phyloP scores from a whole-genome alignment of 169 alveolate species.

The Plasmodium relictum region DNA sequence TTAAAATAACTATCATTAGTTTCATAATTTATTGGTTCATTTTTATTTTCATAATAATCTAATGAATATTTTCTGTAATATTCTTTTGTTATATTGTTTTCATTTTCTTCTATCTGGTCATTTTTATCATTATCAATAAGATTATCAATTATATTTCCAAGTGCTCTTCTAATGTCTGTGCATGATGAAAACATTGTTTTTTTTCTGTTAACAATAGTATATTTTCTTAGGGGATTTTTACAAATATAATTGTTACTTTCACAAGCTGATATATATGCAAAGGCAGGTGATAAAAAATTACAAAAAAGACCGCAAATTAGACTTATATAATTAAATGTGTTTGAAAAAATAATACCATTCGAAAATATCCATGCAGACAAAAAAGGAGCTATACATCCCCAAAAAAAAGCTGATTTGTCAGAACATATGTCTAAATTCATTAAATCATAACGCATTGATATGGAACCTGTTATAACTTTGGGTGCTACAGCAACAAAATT shows the following conservation, averaged over 20 bases:
- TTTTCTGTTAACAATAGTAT: constrained; percentile 67
- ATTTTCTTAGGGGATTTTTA: constrained; percentile 65
- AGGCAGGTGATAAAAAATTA: constrained; percentile 82
- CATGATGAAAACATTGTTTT: constrained; percentile 50
- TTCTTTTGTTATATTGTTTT: constrained; percentile 12
- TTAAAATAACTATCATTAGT: constrained; percentile 23
- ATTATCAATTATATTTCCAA: constrained; percentile 64
- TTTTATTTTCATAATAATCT: constrained; percentile 9
- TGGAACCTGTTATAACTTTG: constrained; percentile 82
- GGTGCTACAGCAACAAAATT: constrained; percentile 83
- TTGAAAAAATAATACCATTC: constrained; percentile 78
- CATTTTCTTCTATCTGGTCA: neutral
- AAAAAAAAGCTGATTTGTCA: constrained; percentile 77
- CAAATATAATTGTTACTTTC: constrained; percentile 51
- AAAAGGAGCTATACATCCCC: constrained; percentile 82
- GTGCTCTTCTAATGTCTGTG: constrained; percentile 68
- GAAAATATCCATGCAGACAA: constrained; percentile 82
- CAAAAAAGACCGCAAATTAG: constrained; percentile 82
- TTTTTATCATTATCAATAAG: constrained; percentile 19
- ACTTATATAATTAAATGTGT: constrained; percentile 77
- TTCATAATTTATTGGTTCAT: constrained; percentile 18
- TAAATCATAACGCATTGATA: constrained; percentile 84
- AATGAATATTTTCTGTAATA: constrained; percentile 25
- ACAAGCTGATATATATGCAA: constrained; percentile 78
- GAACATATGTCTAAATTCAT: constrained; percentile 84